These are phyloP conservation scores for Spinellus fusiger DNA, from an alignment of 192 early-diverging fungal genomes.

Conservation along the genomic window DNA sequence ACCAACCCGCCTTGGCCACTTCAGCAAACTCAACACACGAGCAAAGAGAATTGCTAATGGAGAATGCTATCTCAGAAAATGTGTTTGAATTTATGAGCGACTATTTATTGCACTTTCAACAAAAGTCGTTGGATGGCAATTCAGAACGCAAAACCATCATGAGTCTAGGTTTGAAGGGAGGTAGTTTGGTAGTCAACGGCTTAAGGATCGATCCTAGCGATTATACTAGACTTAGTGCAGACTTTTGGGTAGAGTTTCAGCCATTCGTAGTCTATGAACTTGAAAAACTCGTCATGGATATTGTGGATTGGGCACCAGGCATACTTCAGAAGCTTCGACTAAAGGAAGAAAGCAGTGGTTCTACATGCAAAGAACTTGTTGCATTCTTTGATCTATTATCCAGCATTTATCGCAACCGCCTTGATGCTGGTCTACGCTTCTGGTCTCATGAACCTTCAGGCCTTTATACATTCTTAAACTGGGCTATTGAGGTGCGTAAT, in stretches of 20 bases:
- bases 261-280: slow-evolving; percentile 26
- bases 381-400: slow-evolving; percentile 67
- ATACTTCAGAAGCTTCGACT: slow-evolving; percentile 55
- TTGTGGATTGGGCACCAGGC: slow-evolving; percentile 55
- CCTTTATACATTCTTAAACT: slow-evolving; percentile 57
- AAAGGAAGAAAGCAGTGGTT: slow-evolving; percentile 33
- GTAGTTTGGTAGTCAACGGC: slow-evolving; percentile 3
- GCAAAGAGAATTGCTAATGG: slow-evolving; percentile 40
- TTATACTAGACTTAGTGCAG: slow-evolving; percentile 2
- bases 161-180: not conserved
- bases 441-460: slow-evolving; percentile 55
- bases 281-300: slow-evolving; percentile 40
- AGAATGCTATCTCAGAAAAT: slow-evolving; percentile 46
- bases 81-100: slow-evolving; percentile 60
- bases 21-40: slow-evolving; percentile 35
- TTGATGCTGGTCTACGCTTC: slow-evolving; percentile 69
- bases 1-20: slow-evolving; percentile 38
- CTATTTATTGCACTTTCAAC: slow-evolving; percentile 52
- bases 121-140: not conserved
- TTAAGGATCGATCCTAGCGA: not conserved
- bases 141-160: not conserved
- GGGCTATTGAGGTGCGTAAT: slow-evolving; percentile 52
- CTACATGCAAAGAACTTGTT: slow-evolving; percentile 32
- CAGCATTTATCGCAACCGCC: slow-evolving; percentile 65
- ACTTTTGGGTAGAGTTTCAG: slow-evolving; percentile 19